phyloP scores from a whole-genome alignment of 345 rosid species.

The Turnera subulata region DNA sequence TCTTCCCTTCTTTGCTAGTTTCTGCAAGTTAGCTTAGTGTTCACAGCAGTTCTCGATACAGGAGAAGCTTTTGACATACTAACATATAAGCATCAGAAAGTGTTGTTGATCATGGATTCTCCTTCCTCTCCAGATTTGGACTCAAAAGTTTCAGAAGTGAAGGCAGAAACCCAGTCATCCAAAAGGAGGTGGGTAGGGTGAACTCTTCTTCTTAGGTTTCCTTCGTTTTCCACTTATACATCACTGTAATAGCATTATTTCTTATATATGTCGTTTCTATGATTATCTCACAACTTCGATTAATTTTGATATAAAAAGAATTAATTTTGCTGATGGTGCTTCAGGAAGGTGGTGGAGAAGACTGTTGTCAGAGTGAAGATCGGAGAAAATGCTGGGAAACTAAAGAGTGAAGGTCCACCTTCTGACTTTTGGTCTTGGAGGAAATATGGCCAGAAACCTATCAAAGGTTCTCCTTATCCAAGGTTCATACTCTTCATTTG shows the following conservation, averaged over 20 bases:
- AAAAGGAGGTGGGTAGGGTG: conserved; percentile 43
- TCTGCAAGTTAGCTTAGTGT: background rate
- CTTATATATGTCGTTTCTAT: no score
- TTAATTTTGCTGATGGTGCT: background rate
- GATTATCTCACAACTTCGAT: no score
- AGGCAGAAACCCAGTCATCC: conserved; percentile 38
- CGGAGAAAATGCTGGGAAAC: conserved; percentile 43
- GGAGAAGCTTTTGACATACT: conserved; percentile 8
- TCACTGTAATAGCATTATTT: no score
- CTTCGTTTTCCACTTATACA: background rate
- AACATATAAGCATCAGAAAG: background rate
- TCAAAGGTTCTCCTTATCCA: conserved; percentile 69
- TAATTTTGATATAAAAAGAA: background rate
- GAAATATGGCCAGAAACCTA: conserved; percentile 70
- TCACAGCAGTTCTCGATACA: conserved; percentile 7
- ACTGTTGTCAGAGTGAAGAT: conserved; percentile 49
- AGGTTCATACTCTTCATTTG: conserved; percentile 27
- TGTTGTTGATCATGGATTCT: conserved; percentile 29
- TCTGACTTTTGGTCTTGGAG: conserved; percentile 80
- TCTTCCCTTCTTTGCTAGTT: background rate
- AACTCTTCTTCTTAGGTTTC: background rate
- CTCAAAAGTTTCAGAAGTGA: conserved; percentile 27
- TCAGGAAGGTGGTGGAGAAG: conserved; percentile 59
- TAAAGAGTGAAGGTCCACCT: conserved; percentile 61
- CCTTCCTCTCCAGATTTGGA: conserved; percentile 34